A percentile compares a stretch with the other conserved stretches of the same genome.
Evolutionary conservation across 441 rosid genomes (phyloP).

Genomic region (Iberis amara): DNA sequence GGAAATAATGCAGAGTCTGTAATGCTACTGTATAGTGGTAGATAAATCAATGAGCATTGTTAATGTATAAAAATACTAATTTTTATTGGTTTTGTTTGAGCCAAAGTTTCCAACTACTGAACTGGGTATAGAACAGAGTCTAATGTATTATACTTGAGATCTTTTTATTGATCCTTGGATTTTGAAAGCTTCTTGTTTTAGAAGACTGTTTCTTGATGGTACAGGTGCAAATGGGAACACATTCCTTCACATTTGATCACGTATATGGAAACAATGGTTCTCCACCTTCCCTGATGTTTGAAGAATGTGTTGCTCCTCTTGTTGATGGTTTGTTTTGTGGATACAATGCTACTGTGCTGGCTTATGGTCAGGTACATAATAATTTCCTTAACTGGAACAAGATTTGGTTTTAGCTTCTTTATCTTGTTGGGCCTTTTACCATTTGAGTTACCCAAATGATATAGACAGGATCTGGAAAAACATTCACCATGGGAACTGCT

Average conservation of each 20-base stretch:
- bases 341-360: constrained; percentile 61
- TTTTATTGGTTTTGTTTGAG: background rate
- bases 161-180: no score
- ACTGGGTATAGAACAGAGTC: constrained; percentile 2
- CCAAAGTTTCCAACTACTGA: background rate
- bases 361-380: constrained; percentile 53
- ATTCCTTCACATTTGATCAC: constrained; percentile 54
- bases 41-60: background rate
- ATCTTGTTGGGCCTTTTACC: background rate
- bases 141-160: background rate
- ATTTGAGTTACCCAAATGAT: constrained; percentile 26
- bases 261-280: constrained; percentile 52
- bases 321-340: constrained; percentile 57
- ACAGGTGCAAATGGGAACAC: constrained; percentile 57
- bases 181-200: background rate
- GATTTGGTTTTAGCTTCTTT: background rate
- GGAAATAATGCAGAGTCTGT: constrained; percentile 19
- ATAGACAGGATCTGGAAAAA: constrained; percentile 78
- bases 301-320: constrained; percentile 52
- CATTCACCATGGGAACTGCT: constrained; percentile 72
- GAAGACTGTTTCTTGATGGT: constrained; percentile 8
- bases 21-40: constrained; percentile 6
- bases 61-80: background rate
- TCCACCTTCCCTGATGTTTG: constrained; percentile 41
- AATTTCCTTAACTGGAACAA: background rate